Base-by-base conservation (phyloP, 805 yeast genomes). In the Dipodascus albidus region DNA sequence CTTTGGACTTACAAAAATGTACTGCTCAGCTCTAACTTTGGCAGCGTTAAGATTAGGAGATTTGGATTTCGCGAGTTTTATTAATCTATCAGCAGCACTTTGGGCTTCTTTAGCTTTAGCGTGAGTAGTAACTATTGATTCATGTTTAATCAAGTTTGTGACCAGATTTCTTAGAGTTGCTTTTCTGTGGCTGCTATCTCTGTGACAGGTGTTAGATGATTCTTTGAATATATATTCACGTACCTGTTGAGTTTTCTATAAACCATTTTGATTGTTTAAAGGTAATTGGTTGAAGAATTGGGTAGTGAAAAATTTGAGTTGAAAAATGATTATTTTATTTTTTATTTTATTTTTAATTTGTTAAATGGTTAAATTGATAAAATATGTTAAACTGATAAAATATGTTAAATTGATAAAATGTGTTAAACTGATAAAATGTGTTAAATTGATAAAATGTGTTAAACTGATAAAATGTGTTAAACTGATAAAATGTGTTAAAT, bases 31-130 rank as follows among this genome's bases (percentile, higher is more conserved):
- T 49, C 64, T 64, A 24, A 52, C 51, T n/a, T 55, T 54, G 19
- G 64, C 61, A 3, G 53, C 56, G 49, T 50, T 52, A 21, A 23
- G 53, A 49, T 48, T 51, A 17, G 64, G 59, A 3, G 58, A 55
- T 50, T 61, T 51, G 44, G 68, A 67, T 65, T 80, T 80, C 3
- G 86, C 80, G 58, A 78, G 73, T 2, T 82, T 76, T 58, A 86
- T 81, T 48, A 84, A 64, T 56, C 76, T 77, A 58, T 86, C 91
- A 1, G 83, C 81, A 42, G 76, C 65, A 33, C 78, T 72, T 55
- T 81, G 84, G 0, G 88, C 78, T 56, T 80, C 81, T 65, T 81
- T 82, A 50, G 91, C 90, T 66, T 83, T 84, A 23, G 87, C 85
- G 57, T 77, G 78, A 1, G 95, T 85, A 0, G 93, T 84, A 3